Base-by-base conservation (phyloP, 805 yeast species). In the Saturnispora ahearnii region DNA sequence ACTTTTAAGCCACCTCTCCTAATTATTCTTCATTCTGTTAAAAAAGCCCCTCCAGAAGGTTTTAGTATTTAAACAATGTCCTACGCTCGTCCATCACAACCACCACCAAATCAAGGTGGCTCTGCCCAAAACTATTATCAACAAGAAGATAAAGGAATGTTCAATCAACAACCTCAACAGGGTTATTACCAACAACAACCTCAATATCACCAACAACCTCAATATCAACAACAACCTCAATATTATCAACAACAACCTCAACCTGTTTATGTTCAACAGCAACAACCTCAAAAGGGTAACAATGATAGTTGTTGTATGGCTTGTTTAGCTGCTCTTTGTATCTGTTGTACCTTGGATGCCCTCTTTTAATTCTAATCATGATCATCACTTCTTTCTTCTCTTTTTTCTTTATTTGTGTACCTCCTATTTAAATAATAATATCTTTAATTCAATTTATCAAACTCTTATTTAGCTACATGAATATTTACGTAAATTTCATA, bases 251-350 rank as follows among this genome's bases (percentile, higher is more conserved):
- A 71, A 53, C 72, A 63, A 52, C 78, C 67, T 48, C 79, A 75
- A 55, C 79, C 80, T 0, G 68, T 75, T 10, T 76, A 76, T 46
- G 79, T 75, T 22, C 81, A 76, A 55, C 81, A 76, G 56, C 80
- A 74, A 55, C 73, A 63, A 46, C 73, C 72, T 7, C 70, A 63
- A 32, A 56, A 56, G 31, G 59, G 59, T 22, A 68, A 67, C 44
- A 67, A 67, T 48, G 61, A 62, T 10, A 74, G 66, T 52, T 77
- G 81, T 63, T 64, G 75, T 57, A 64, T 74, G 57, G 81, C 75
- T 11, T 77, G 81, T 66, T 59, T 77, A 42, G 80, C 77, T 22
- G 79, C 77, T 24, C 50, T 76, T 61, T 77, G 82, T 72, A 54
- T 77, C 52, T 77, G 82, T 59, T 76, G 78, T 60, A 73, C 81